These are phyloP conservation scores for Neopestalotiopsis sp. DNA, from an alignment of 2,329 filamentous ascomycete species.

Conservation along the genomic window DNA sequence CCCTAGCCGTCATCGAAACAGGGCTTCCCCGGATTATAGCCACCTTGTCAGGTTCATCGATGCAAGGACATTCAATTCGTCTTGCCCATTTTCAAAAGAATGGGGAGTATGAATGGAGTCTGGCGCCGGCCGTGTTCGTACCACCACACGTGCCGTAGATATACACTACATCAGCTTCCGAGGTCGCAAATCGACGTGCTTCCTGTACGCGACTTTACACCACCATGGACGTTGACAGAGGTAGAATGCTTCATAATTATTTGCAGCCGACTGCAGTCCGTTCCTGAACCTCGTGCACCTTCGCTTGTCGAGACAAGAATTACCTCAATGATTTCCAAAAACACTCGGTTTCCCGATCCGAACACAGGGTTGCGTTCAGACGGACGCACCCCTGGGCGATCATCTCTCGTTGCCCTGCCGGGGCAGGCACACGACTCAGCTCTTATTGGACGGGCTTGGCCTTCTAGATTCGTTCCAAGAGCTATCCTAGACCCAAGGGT, in stretches of 20 bases:
- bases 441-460: slow-evolving; percentile 15
- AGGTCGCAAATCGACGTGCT: background rate
- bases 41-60: slow-evolving; percentile 2
- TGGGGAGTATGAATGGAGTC: background rate
- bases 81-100: background rate
- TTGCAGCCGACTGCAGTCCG: background rate
- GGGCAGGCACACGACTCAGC: slow-evolving; percentile 5
- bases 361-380: slow-evolving; percentile 3
- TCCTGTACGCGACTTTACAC: background rate
- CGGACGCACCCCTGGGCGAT: slow-evolving; percentile 10
- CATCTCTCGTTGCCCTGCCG: slow-evolving; percentile 11
- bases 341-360: slow-evolving; percentile 14
- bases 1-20: slow-evolving; percentile 5
- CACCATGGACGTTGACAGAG: background rate
- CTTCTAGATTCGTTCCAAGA: slow-evolving; percentile 18
- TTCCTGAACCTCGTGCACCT: background rate
- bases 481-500: slow-evolving; percentile 10
- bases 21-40: slow-evolving; percentile 16
- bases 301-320: slow-evolving; percentile 2
- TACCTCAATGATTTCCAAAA: background rate
- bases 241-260: background rate
- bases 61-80: background rate
- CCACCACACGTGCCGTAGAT: too few species aligned
- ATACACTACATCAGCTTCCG: background rate
- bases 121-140: background rate